These are phyloP conservation scores for Aspergillus brunneoviolaceus DNA, from an alignment of 2,329 filamentous ascomycete genomes.

Conservation along the genomic window DNA sequence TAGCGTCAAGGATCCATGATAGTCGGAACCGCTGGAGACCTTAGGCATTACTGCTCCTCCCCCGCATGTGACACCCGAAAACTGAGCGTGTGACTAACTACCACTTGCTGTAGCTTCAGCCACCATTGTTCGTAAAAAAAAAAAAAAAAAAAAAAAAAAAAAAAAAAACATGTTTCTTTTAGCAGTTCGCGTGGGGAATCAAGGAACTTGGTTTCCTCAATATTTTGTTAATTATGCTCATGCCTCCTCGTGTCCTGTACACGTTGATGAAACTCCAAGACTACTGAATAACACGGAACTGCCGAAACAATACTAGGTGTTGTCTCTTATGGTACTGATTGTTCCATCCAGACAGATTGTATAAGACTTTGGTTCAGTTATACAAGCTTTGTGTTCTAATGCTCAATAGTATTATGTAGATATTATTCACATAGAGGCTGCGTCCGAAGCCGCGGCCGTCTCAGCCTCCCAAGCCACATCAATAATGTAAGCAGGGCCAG, in stretches of 20 bases:
- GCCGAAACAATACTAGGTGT: not conserved
- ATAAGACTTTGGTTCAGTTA: not conserved
- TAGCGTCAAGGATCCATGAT: not conserved
- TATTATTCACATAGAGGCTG: not conserved
- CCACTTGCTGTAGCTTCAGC: not conserved
- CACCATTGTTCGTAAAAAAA: not conserved
- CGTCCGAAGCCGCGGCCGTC: not conserved
- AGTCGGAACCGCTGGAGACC: constrained; percentile 1
- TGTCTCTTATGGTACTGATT: not conserved
- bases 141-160: too few relatives aligned
- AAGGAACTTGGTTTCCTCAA: not conserved
- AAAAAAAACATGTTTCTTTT: not conserved
- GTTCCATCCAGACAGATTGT: not conserved
- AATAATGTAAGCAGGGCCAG: not conserved
- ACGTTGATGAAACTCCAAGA: too few relatives aligned
- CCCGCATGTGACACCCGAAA: constrained; percentile 8
- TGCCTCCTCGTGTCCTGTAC: too few relatives aligned
- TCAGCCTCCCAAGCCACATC: not conserved
- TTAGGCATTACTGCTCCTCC: constrained; percentile 1
- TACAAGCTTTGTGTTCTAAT: too few relatives aligned
- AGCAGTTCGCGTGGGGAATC: not conserved
- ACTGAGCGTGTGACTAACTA: not conserved
- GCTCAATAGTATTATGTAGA: not conserved
- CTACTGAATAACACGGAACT: too few relatives aligned
- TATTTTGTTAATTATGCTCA: too few relatives aligned